Percentiles rank a stretch among this genome's conserved stretches.
Conservation (phyloP, 2,329 filamentous ascomycete genomes). For the Cercospora nicotianae region DNA sequence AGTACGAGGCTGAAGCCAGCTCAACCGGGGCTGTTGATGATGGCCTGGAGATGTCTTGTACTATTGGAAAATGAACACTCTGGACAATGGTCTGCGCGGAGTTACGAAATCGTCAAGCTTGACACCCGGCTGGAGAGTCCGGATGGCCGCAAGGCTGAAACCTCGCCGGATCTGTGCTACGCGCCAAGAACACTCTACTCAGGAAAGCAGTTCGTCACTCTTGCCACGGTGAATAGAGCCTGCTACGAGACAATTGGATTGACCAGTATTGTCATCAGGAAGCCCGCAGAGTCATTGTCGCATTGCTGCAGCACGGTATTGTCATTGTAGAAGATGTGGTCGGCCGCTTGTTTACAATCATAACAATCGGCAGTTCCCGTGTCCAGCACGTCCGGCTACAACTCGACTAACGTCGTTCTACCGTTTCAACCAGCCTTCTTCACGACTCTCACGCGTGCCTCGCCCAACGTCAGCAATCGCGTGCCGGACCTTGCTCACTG, state of each 20-base stretch:
- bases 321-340: not conserved
- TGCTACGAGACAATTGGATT: not conserved
- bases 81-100: not conserved
- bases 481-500: conserved; percentile 6
- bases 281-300: not conserved
- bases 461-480: conserved; percentile 12
- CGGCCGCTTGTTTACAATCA: not conserved
- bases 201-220: not conserved
- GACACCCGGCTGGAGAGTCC: not conserved
- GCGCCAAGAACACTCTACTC: not conserved
- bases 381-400: not conserved
- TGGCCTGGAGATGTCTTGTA: not conserved
- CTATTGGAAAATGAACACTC: not conserved
- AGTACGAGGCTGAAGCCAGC: not conserved
- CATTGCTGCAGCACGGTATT: not conserved
- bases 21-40: not conserved
- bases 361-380: conserved; percentile 1
- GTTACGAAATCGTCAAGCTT: not conserved
- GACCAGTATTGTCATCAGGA: not conserved
- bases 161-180: not conserved
- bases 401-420: conserved; percentile 3
- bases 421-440: conserved; percentile 5
- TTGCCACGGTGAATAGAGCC: not conserved
- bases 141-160: not conserved
- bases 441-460: conserved; percentile 11